Evolutionary conservation across 1,139 yeast species (phyloP), one percentile per base, ranked within the genome.

Genomic region (Blastobotrys aristatus): DNA sequence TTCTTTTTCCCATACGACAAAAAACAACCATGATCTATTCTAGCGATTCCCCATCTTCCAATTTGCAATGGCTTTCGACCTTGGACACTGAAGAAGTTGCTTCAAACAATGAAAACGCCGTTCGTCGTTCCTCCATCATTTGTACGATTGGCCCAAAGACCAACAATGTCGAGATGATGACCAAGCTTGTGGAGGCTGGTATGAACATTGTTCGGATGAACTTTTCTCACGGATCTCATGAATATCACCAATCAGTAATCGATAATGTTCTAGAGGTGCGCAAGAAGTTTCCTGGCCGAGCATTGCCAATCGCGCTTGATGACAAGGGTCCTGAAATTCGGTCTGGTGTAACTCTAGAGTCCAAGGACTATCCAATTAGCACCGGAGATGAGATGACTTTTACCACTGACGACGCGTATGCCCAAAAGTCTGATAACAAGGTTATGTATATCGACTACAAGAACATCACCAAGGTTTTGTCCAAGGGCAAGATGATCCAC

Each of bases 271-370:
- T 95, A 74, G 82, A 87, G 72, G 89, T 97, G 53, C 97, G 87
- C 73, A 82, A 82, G 70, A 70, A 84, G 52, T 89, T 84, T 71
- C 81, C 86, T 57, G 97, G 97, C 62, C 86, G 97, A 76, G 98
- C 97, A 48, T 78, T 92, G 65, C 97, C 96, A 55, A 89, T 92
- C 72, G 99, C 99, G 57, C 81, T 92, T 64, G 99, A 92, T 72
- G 94, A 98, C 69, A 94, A 92, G 80, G 99, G 99, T 60, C 98
- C 99, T 57, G 98, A 94, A 76, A 92, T 92, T 74, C 87, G 98
- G 79, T 90, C 98, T 49, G 98, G 99, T 72, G 82, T 88, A 69
- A 94, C 98, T 60, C 68, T 73, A 53, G 86, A 78, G 61, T 85
- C 78, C 52, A 72, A 74, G 56, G 98, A 92, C 68, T 87, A 70